Percentiles rank a stretch among this genome's conserved stretches.
Conservation (phyloP, 2,329 filamentous ascomycete species). For the Trichophyton verrucosum region DNA sequence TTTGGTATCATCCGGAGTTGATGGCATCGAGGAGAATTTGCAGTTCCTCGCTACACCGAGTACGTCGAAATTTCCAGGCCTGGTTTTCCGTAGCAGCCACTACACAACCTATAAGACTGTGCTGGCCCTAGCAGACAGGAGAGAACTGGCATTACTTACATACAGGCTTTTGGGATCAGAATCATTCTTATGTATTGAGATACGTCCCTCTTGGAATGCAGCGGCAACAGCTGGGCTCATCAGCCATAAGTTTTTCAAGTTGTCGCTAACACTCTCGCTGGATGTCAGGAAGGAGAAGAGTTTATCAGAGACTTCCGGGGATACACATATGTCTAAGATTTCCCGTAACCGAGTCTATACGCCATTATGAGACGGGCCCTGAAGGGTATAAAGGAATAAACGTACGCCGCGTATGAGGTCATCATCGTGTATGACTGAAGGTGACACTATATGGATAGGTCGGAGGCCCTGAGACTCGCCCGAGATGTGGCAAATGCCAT, state of each 20-base stretch:
- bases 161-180: not conserved
- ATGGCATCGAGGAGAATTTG: slow-evolving; percentile 5
- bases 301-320: not conserved
- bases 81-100: not conserved
- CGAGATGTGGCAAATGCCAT: slow-evolving; percentile 7
- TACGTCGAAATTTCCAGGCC: not conserved
- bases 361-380: not conserved
- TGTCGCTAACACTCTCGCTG: not conserved
- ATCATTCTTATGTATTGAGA: not conserved
- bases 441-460: slow-evolving; percentile 7
- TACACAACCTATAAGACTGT: not conserved
- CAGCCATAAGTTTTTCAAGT: slow-evolving; percentile 11
- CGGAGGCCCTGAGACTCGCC: slow-evolving; percentile 1
- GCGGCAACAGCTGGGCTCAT: not conserved
- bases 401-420: slow-evolving; percentile 5
- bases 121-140: not conserved
- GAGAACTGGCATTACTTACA: not conserved
- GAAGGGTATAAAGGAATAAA: not conserved
- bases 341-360: slow-evolving; percentile 6
- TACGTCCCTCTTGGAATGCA: not conserved
- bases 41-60: not conserved
- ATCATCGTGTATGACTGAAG: slow-evolving; percentile 7
- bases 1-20: slow-evolving; percentile 8
- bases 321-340: slow-evolving; percentile 7
- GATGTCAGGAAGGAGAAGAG: slow-evolving; percentile 7